phyloP scores from a whole-genome alignment of 345 rosid genomes.

The Zanthoxylum bungeanum region DNA sequence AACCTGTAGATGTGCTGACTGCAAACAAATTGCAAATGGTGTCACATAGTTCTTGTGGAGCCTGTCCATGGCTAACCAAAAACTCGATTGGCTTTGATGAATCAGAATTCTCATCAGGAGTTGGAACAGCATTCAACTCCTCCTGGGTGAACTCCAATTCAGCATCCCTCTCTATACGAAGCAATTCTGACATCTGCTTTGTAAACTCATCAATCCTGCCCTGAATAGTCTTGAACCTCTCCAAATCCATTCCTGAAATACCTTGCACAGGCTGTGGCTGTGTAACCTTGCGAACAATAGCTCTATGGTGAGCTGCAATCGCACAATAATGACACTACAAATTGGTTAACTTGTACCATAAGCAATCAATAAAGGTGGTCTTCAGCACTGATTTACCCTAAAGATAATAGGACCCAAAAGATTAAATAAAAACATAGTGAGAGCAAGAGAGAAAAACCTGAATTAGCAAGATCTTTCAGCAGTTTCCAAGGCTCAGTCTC shows the following conservation, averaged over 20 bases:
- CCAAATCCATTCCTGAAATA: constrained; percentile 75
- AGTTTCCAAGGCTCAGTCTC: constrained; percentile 77
- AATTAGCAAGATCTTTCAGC: constrained; percentile 87
- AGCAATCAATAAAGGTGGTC: background rate
- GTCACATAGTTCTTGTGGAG: constrained; percentile 94
- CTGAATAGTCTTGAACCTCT: constrained; percentile 70
- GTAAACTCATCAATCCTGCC: constrained; percentile 72
- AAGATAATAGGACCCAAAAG: background rate
- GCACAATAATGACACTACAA: constrained; percentile 17
- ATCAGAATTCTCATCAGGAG: constrained; percentile 67
- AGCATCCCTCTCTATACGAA: constrained; percentile 84
- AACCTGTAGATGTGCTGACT: constrained; percentile 86
- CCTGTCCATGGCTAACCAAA: constrained; percentile 92
- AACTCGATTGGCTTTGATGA: constrained; percentile 77
- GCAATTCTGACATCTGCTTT: constrained; percentile 70
- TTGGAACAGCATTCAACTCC: constrained; percentile 85
- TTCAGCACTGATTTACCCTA: background rate
- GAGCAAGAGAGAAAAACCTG: constrained; percentile 43
- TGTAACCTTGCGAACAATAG: constrained; percentile 62
- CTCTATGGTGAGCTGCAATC: constrained; percentile 85
- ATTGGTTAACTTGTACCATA: background rate
- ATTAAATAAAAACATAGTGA: background rate
- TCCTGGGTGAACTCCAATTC: constrained; percentile 95
- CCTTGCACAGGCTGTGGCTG: constrained; percentile 73
- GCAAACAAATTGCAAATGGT: constrained; percentile 90